These are phyloP conservation scores for Colletotrichum sp. DNA, from an alignment of 2,329 filamentous ascomycete species.

Conservation along the genomic window DNA sequence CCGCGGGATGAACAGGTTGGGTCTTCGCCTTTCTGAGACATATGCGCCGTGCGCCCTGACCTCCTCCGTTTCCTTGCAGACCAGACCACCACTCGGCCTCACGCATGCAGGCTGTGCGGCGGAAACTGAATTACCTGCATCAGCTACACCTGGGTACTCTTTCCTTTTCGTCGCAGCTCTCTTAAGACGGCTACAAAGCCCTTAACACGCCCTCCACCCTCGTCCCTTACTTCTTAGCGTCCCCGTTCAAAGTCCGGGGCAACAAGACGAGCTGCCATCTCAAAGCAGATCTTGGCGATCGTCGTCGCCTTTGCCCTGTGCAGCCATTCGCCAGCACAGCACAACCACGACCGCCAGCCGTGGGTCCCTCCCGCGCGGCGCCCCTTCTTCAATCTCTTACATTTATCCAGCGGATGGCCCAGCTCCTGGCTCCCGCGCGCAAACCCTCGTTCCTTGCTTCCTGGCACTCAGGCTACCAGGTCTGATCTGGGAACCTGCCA, in stretches of 20 bases:
- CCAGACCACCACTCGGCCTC: neutral
- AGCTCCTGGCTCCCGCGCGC: neutral
- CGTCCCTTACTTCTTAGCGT: neutral
- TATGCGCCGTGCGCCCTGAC: neutral
- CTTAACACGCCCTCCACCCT: neutral
- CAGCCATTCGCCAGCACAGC: neutral
- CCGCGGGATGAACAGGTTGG: neutral
- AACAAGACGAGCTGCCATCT: neutral
- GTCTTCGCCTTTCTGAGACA: conserved; percentile 1
- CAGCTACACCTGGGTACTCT: neutral
- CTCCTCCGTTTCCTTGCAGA: neutral
- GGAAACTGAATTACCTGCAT: neutral
- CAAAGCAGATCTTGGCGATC: conserved; percentile 14
- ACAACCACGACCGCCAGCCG: neutral
- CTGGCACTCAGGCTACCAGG: neutral
- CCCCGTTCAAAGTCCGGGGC: neutral
- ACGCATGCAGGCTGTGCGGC: neutral
- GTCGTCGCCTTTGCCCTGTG: neutral
- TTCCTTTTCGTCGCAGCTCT: neutral
- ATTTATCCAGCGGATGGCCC: conserved; percentile 7
- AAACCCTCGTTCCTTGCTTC: neutral
- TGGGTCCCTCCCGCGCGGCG: neutral
- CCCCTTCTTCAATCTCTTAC: neutral
- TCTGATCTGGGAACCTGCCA: neutral
- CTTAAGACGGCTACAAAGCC: neutral